Conservation (phyloP, 2,329 filamentous ascomycete species). For the Clonostachys rhizophaga region DNA sequence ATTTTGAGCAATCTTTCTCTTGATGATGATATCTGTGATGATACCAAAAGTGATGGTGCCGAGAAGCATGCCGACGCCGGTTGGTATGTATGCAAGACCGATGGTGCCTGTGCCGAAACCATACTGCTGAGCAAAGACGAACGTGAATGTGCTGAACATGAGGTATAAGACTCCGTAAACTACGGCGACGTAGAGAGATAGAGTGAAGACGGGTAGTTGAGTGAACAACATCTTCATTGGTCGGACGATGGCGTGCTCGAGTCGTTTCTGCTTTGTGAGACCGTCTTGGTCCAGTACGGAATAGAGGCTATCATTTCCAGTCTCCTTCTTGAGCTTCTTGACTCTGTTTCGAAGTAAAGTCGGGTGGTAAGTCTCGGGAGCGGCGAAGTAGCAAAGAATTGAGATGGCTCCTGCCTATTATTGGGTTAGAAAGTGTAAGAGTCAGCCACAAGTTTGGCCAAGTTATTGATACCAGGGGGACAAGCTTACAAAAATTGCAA, state of each 20-base stretch:
- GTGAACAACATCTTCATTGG: conserved; percentile 45
- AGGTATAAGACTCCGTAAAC: conserved; percentile 49
- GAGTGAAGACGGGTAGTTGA: conserved; percentile 37
- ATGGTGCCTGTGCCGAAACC: conserved; percentile 21
- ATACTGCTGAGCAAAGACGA: conserved; percentile 39
- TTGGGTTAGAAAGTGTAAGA: not conserved
- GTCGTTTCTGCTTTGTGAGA: conserved; percentile 19
- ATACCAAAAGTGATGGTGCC: conserved; percentile 5
- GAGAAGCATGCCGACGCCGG: conserved; percentile 7
- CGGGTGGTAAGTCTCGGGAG: conserved; percentile 29
- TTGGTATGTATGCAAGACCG: conserved; percentile 11
- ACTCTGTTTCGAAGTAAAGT: conserved; percentile 29
- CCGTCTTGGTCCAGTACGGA: conserved; percentile 37
- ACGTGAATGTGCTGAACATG: conserved; percentile 49
- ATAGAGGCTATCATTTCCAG: conserved; percentile 28
- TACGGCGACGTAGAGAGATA: conserved; percentile 41
- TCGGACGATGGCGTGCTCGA: conserved; percentile 30
- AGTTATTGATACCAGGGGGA: not conserved
- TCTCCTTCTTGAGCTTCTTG: conserved; percentile 25
- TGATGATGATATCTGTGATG: conserved; percentile 1
- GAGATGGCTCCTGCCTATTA: conserved; percentile 18
- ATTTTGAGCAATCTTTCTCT: conserved; percentile 1
- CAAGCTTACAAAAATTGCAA: conserved; percentile 42
- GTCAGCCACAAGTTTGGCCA: not conserved
- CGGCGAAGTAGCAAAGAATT: conserved; percentile 19